A percentile compares a stretch with the other conserved stretches of the same genome.
These are phyloP conservation scores for Selaginella tamariscina DNA, from an alignment of 75 land plant species.

Conservation along the genomic window DNA sequence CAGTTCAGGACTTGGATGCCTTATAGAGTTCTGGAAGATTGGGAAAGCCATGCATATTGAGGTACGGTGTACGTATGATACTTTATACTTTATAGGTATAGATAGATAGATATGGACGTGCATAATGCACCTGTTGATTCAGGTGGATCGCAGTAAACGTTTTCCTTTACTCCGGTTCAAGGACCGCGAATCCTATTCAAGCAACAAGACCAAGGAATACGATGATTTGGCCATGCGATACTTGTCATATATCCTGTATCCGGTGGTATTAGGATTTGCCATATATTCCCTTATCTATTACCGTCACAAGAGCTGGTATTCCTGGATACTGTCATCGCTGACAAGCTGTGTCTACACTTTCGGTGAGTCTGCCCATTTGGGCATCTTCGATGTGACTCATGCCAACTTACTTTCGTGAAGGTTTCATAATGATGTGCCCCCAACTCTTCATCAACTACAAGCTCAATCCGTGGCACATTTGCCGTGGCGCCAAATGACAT, in stretches of 20 bases:
- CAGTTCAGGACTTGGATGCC: constrained; percentile 91
- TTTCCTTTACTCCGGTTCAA: constrained; percentile 77
- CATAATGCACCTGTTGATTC: constrained; percentile 5
- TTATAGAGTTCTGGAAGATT: constrained; percentile 99
- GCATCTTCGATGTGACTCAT: too few species aligned
- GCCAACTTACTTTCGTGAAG: too few species aligned
- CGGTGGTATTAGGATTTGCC: constrained; percentile 64
- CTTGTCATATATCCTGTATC: constrained; percentile 67
- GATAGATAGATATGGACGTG: too few species aligned
- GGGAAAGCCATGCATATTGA: constrained; percentile 99
- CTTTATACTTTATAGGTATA: neutral
- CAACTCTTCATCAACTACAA: constrained; percentile 97
- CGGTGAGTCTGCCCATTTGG: constrained; percentile 67
- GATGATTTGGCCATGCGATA: constrained; percentile 98
- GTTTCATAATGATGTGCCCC: constrained; percentile 99
- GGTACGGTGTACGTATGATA: constrained; percentile 37
- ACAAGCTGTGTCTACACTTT: constrained; percentile 97
- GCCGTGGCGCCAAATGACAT: constrained; percentile 99
- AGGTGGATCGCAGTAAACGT: constrained; percentile 72
- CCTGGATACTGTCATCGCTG: constrained; percentile 92
- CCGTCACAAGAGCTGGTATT: constrained; percentile 97
- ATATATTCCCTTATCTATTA: constrained; percentile 90
- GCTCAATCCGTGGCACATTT: constrained; percentile 95
- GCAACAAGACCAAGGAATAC: constrained; percentile 92
- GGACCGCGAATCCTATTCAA: constrained; percentile 83